These are phyloP conservation scores for Pseudocohnilembus persalinus DNA, from an alignment of 169 alveolate species.

Conservation along the genomic window DNA sequence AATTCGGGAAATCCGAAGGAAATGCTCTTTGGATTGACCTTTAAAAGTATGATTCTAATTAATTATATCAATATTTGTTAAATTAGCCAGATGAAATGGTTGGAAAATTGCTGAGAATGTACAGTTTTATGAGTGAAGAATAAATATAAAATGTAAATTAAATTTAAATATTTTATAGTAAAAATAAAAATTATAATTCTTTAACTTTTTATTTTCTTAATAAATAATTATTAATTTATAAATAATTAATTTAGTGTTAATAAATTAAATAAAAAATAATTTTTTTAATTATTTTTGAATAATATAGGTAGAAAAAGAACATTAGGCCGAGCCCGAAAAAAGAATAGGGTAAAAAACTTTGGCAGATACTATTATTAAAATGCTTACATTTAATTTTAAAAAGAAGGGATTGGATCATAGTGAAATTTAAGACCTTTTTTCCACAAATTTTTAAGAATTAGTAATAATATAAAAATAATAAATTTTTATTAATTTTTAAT, in stretches of 20 bases:
- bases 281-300: not conserved
- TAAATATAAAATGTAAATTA: conserved; percentile 25
- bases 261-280: no score
- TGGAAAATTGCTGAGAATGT: conserved; percentile 26
- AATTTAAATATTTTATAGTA: no score
- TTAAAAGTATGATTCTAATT: conserved; percentile 17
- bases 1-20: conserved; percentile 68
- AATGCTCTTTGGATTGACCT: conserved; percentile 58
- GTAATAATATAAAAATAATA: conserved; percentile 12
- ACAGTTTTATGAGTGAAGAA: conserved; percentile 51
- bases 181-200: no score
- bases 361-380: conserved; percentile 39
- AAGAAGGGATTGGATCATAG: conserved; percentile 18
- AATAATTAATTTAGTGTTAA: not conserved
- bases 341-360: conserved; percentile 53
- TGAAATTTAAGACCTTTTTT: conserved; percentile 30
- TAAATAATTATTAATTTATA: no score
- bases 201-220: no score
- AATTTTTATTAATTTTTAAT: conserved; percentile 1
- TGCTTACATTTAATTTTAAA: conserved; percentile 38
- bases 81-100: conserved; percentile 52
- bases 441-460: conserved; percentile 11
- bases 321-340: conserved; percentile 38
- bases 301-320: conserved; percentile 21
- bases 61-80: conserved; percentile 49